Evolutionary conservation across 2,329 filamentous ascomycete species (phyloP), one percentile per base, ranked within the genome.

Genomic region (Colletotrichum australisinense): DNA sequence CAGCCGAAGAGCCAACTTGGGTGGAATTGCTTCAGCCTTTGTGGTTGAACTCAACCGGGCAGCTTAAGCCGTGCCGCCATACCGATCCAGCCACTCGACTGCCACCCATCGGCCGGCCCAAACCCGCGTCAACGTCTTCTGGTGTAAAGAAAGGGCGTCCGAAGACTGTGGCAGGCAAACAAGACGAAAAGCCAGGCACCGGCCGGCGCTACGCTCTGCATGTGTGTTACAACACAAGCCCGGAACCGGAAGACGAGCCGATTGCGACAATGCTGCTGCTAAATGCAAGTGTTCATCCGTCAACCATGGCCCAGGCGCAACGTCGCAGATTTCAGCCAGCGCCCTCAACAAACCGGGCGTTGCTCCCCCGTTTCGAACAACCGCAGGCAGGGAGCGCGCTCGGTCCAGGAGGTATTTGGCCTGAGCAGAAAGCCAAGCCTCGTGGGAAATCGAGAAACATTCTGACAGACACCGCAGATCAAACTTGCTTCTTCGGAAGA

Each of bases 371-470:
- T 69, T 72, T 69, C 65, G 63, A 69, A 42, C 52, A 63, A 57
- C 28, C 28, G 46, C 56, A 19, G 35, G 19, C 42, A 49, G 46
- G n/a, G 46, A 52, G 35, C 30, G 35, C 30, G 56, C 46, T 38
- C 69, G 46, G 64, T 63, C 65, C 58, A 30, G 28, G 65, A 12
- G 32, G 35, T 9, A 58, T 22, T 14, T 22, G 38, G 42, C 53
- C 69, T 24, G 26, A 63, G 49, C 63, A 35, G 26, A 46, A 55
- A 28, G 69, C 69, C 65, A 72, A 72, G 69, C 35, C 30, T 52
- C 16, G 58, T 63, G 65, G 69, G 69, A 22, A 55, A 11, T 26
- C 26, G 30, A 19, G 58, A 63, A 69, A n/a, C 26, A 52, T 53
- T 58, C 38, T 69, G 65, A 60, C 69, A 69, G 65, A 52, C 46